phyloP scores from a whole-genome alignment of 1,284 basidiomycete species.

The Apiotrichum domesticum region DNA sequence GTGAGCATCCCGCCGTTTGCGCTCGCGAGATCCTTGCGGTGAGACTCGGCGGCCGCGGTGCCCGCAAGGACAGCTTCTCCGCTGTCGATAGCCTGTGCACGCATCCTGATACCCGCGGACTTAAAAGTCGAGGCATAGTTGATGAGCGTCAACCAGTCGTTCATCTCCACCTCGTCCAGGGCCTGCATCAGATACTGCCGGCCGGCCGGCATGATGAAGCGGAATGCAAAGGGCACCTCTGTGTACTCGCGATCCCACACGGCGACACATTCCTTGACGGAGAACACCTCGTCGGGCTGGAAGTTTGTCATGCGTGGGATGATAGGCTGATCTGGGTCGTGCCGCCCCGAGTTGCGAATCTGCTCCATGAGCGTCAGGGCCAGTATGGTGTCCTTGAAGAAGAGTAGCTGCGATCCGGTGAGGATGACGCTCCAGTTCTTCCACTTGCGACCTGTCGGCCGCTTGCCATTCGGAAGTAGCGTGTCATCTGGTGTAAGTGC shows the following conservation, averaged over 20 bases:
- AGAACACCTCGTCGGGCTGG: slow-evolving; percentile 80
- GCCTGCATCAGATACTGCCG: slow-evolving; percentile 79
- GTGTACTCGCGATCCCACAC: slow-evolving; percentile 70
- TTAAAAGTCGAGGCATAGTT: slow-evolving; percentile 94
- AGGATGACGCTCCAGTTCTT: slow-evolving; percentile 76
- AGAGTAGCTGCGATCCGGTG: slow-evolving; percentile 82
- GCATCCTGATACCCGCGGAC: slow-evolving; percentile 75
- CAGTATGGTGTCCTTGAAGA: slow-evolving; percentile 80
- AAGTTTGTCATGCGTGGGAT: slow-evolving; percentile 54
- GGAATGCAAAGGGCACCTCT: slow-evolving; percentile 71
- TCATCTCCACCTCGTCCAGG: slow-evolving; percentile 65
- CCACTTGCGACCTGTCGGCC: slow-evolving; percentile 76
- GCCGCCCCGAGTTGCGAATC: slow-evolving; percentile 46
- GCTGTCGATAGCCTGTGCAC: slow-evolving; percentile 62
- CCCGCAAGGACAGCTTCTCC: slow-evolving; percentile 69
- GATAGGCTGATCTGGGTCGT: not conserved
- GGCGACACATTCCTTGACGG: slow-evolving; percentile 71
- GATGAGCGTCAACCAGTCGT: slow-evolving; percentile 86
- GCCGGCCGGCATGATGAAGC: slow-evolving; percentile 63
- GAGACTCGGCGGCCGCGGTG: slow-evolving; percentile 73
- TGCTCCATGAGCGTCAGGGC: slow-evolving; percentile 57
- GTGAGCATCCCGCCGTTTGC: not conserved
- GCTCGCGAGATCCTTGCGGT: slow-evolving; percentile 44
- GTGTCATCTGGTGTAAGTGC: slow-evolving; percentile 56
- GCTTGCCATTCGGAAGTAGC: slow-evolving; percentile 63